Conservation (phyloP, 2,329 filamentous ascomycete species). For the Emergomyces orientalis region DNA sequence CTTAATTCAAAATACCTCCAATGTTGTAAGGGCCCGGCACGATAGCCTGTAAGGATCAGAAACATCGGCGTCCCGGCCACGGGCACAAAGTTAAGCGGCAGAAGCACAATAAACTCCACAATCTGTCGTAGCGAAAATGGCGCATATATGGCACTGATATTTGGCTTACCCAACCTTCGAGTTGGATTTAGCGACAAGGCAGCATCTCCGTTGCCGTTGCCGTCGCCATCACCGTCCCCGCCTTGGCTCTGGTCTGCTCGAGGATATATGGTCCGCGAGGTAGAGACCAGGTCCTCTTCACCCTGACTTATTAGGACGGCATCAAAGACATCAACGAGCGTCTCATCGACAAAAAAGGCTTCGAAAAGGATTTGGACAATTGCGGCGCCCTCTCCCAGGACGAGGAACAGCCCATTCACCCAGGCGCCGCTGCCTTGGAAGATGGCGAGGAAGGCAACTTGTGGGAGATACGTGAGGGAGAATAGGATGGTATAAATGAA, state of each 20-base stretch:
- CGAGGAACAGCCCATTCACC: conserved; percentile 77
- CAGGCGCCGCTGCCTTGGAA: conserved; percentile 84
- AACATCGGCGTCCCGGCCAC: conserved; percentile 76
- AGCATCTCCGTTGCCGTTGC: conserved; percentile 3
- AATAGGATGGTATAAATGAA: conserved; percentile 82
- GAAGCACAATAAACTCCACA: conserved; percentile 65
- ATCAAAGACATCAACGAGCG: conserved; percentile 74
- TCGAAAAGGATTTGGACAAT: conserved; percentile 61
- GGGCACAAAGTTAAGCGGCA: conserved; percentile 81
- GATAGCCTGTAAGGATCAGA: conserved; percentile 75
- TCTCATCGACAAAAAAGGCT: conserved; percentile 72
- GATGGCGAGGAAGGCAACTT: conserved; percentile 78
- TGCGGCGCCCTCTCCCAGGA: conserved; percentile 58
- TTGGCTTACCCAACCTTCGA: conserved; percentile 74
- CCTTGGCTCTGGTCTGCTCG: conserved; percentile 45
- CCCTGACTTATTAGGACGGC: conserved; percentile 69
- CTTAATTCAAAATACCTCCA: conserved; percentile 82
- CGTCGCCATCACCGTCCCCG: conserved; percentile 4
- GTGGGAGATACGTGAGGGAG: conserved; percentile 76
- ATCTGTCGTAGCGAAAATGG: conserved; percentile 91
- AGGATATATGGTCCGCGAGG: conserved; percentile 54
- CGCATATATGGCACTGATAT: conserved; percentile 64
- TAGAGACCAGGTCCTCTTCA: conserved; percentile 53
- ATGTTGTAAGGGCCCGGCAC: conserved; percentile 79
- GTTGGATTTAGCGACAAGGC: conserved; percentile 49